Conservation (phyloP, 192 early-diverging fungal genomes). For the Podila minutissima region DNA sequence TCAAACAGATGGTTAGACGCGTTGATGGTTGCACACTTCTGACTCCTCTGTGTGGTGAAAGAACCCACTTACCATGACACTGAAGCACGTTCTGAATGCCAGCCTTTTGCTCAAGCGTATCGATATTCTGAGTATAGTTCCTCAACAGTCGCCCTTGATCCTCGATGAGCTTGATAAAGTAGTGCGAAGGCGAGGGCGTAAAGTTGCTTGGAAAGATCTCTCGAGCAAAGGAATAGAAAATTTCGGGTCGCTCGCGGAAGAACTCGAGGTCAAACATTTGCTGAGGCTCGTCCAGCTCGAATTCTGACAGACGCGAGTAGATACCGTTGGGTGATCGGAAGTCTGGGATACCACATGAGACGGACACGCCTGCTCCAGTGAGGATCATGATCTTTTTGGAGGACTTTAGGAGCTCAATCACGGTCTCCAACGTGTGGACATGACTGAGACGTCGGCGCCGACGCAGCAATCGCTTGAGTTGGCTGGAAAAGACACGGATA, state of each 20-base stretch:
- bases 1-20: neutral
- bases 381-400: constrained; percentile 87
- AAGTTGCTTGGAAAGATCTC: constrained; percentile 93
- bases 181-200: constrained; percentile 85
- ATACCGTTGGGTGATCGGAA: constrained; percentile 95
- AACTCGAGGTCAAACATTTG: constrained; percentile 97
- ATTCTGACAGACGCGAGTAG: constrained; percentile 89
- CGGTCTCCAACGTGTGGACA: constrained; percentile 73
- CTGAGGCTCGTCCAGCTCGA: constrained; percentile 92
- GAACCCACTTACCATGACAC: constrained; percentile 78
- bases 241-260: constrained; percentile 85
- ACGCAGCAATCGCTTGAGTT: constrained; percentile 64
- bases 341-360: constrained; percentile 97
- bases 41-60: neutral
- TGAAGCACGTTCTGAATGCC: constrained; percentile 86
- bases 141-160: constrained; percentile 84
- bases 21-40: neutral
- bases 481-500: constrained; percentile 64
- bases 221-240: constrained; percentile 95
- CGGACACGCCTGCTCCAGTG: constrained; percentile 92
- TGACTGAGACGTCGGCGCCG: constrained; percentile 61
- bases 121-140: constrained; percentile 99
- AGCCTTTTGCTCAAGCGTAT: constrained; percentile 90
- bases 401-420: constrained; percentile 63
- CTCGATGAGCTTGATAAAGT: constrained; percentile 91